Evolutionary conservation across 78 protist genomes (phyloP).

Genomic region (Cavenderia fasciculata): DNA sequence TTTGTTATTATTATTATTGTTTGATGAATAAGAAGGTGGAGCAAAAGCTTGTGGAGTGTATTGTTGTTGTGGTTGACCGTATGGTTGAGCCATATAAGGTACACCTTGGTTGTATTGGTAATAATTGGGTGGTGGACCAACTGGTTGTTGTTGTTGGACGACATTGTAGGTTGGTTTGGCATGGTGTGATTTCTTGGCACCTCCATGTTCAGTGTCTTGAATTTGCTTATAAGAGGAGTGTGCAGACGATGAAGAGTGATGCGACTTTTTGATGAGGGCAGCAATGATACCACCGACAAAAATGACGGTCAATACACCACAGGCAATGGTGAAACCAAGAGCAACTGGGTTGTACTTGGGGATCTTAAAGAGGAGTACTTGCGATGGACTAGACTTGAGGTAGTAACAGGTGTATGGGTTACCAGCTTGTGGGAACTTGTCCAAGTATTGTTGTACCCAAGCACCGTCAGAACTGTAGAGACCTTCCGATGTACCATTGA

Average conservation of each 20-base stretch:
- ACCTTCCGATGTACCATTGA: constrained; percentile 10
- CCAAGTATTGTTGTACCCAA: constrained; percentile 13
- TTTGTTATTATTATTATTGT: no score
- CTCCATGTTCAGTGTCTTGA: no score
- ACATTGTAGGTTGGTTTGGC: background rate
- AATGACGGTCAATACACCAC: background rate
- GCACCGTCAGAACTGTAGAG: background rate
- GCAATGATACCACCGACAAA: background rate
- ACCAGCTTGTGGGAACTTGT: background rate
- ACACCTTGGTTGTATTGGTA: constrained; percentile 57
- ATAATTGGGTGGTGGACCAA: background rate
- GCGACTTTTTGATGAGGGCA: background rate
- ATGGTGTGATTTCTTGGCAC: background rate
- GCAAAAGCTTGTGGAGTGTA: no score
- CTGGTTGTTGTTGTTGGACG: background rate
- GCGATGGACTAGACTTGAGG: background rate
- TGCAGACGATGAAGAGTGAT: background rate
- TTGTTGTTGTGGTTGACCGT: no score
- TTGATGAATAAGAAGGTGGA: no score
- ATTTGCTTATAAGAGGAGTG: no score
- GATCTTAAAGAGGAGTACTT: background rate
- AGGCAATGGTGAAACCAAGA: background rate
- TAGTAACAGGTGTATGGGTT: constrained; percentile 28
- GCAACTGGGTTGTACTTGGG: background rate
- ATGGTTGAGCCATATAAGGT: background rate